Percentiles rank a stretch among this genome's conserved stretches.
phyloP scores from a whole-genome alignment of 306 rosid species.

The Vigna hirtella region DNA sequence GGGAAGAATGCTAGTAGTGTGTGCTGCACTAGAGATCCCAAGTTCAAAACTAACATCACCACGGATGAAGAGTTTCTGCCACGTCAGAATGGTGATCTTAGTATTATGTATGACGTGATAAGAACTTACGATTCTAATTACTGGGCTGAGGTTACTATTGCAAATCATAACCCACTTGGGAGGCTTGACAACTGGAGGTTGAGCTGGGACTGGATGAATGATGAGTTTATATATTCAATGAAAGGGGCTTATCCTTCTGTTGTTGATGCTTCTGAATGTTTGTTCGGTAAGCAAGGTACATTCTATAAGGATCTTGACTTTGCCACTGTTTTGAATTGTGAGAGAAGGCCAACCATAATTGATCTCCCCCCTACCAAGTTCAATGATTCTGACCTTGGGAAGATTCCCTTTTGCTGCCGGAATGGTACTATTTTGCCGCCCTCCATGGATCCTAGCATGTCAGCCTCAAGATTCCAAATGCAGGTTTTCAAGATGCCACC shows the following conservation, averaged over 20 bases:
- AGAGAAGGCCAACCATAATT: constrained; percentile 75
- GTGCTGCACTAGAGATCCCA: constrained; percentile 71
- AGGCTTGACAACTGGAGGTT: constrained; percentile 94
- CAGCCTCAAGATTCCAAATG: constrained; percentile 80
- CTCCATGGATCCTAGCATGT: constrained; percentile 78
- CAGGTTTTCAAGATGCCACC: constrained; percentile 97
- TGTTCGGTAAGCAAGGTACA: constrained; percentile 74
- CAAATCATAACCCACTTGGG: constrained; percentile 89
- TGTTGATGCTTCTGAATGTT: constrained; percentile 80
- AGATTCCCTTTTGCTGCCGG: constrained; percentile 86
- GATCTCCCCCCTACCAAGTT: constrained; percentile 86
- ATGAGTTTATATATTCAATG: constrained; percentile 80
- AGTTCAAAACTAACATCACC: constrained; percentile 64
- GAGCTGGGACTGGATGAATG: constrained; percentile 95
- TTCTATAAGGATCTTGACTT: constrained; percentile 65
- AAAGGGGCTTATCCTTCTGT: constrained; percentile 90
- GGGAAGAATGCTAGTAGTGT: constrained; percentile 68
- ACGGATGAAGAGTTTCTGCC: constrained; percentile 64
- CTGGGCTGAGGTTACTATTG: constrained; percentile 81
- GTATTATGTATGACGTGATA: constrained; percentile 88
- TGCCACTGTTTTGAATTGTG: constrained; percentile 75
- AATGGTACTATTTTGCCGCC: constrained; percentile 93
- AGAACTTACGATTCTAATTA: constrained; percentile 70
- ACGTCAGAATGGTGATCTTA: constrained; percentile 87
- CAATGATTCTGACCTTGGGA: constrained; percentile 74